Evolutionary conservation across 768 basidiomycete species (phyloP).

Genomic region (Boletus subcaerulescens): DNA sequence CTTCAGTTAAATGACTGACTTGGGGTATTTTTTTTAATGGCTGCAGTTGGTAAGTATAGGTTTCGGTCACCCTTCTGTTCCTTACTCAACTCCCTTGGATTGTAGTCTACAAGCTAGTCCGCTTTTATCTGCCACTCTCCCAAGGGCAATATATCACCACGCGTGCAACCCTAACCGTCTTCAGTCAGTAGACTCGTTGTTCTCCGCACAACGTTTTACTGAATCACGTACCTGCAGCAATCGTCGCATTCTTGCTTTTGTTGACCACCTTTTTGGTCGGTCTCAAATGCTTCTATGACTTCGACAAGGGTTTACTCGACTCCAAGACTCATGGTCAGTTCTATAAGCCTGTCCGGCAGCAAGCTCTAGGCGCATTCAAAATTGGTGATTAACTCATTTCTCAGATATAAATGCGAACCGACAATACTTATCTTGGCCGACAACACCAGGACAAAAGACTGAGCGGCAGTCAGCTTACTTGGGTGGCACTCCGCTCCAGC

Average conservation of each 20-base stretch:
- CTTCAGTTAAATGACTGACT: slow-evolving; percentile 1
- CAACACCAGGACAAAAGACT: slow-evolving; percentile 43
- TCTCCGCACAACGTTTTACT: not conserved
- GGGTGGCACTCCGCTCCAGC: slow-evolving; percentile 44
- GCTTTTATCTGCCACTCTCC: slow-evolving; percentile 70
- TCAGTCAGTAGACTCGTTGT: slow-evolving; percentile 51
- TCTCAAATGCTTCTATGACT: slow-evolving; percentile 76
- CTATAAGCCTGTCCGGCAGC: slow-evolving; percentile 31
- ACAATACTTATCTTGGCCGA: slow-evolving; percentile 39
- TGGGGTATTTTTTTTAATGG: not conserved
- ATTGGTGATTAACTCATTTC: slow-evolving; percentile 36
- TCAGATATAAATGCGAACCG: slow-evolving; percentile 49
- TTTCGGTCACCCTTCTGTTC: not conserved
- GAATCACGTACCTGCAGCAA: slow-evolving; percentile 42
- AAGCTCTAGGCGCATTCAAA: slow-evolving; percentile 19
- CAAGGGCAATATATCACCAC: slow-evolving; percentile 61
- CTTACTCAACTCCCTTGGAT: not conserved
- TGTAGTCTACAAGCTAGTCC: slow-evolving; percentile 79
- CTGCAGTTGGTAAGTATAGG: slow-evolving; percentile 28
- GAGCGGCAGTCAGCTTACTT: slow-evolving; percentile 48
- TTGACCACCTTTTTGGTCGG: slow-evolving; percentile 75
- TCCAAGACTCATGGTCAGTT: slow-evolving; percentile 76
- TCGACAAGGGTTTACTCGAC: slow-evolving; percentile 70
- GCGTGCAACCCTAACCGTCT: slow-evolving; percentile 73
- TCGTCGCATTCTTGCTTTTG: slow-evolving; percentile 72